Evolutionary conservation across 441 rosid genomes (phyloP).

Genomic region (Jatropha multifida): DNA sequence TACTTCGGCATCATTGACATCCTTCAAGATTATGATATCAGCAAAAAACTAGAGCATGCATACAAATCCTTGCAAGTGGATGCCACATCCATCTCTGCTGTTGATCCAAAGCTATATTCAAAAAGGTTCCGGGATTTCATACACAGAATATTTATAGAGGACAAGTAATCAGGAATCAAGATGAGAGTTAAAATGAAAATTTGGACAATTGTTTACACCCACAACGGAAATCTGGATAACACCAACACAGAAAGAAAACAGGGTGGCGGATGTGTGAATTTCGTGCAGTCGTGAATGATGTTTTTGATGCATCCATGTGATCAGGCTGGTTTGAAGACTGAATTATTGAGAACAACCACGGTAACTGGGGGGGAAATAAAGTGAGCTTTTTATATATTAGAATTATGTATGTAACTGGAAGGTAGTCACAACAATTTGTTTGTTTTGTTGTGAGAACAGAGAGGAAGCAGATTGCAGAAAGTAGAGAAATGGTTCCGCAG

Average conservation of each 20-base stretch:
- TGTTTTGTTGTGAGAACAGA: conserved; percentile 11
- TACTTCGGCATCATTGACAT: conserved; percentile 93
- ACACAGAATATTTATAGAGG: conserved; percentile 76
- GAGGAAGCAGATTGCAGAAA: conserved; percentile 6
- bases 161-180: conserved; percentile 31
- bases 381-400: neutral
- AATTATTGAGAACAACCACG: neutral
- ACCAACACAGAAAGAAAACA: neutral
- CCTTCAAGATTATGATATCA: conserved; percentile 89
- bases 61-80: conserved; percentile 89
- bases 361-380: neutral
- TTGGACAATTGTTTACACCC: neutral
- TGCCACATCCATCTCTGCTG: conserved; percentile 88
- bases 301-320: neutral
- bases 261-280: neutral
- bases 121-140: conserved; percentile 88
- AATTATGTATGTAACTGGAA: neutral
- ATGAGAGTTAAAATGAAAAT: neutral
- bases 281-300: neutral
- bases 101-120: conserved; percentile 89
- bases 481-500: conserved; percentile 5
- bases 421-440: conserved; percentile 11
- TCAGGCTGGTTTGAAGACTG: conserved; percentile 4
- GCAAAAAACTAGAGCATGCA: conserved; percentile 91
- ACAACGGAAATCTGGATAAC: neutral